Conservation (phyloP, 768 basidiomycete genomes). For the Hemileccinum rubropunctum region DNA sequence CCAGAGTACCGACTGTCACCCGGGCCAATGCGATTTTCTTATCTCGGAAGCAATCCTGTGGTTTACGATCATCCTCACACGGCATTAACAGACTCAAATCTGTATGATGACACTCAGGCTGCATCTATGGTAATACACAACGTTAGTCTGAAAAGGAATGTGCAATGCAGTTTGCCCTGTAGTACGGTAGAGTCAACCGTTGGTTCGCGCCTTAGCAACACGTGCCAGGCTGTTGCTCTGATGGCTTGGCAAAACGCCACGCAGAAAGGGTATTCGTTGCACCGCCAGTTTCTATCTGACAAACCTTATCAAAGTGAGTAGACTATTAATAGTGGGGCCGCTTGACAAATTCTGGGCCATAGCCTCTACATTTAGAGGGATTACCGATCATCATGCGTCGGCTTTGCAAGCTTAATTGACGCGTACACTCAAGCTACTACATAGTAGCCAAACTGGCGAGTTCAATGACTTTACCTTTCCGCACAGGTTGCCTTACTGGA, state of each 20-base stretch:
- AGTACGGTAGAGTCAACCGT: too few relatives aligned
- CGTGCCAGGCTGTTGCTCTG: background rate
- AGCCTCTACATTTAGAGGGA: background rate
- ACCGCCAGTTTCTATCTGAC: background rate
- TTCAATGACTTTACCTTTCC: too few relatives aligned
- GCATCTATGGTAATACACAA: too few relatives aligned
- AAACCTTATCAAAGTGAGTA: background rate
- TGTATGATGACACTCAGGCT: too few relatives aligned
- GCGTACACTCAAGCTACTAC: background rate
- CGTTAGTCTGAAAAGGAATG: too few relatives aligned
- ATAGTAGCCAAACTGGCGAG: too few relatives aligned
- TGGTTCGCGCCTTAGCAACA: background rate
- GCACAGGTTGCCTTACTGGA: background rate
- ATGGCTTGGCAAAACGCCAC: background rate
- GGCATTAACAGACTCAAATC: too few relatives aligned
- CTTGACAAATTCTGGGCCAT: background rate
- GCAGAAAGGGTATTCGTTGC: background rate
- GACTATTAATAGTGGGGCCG: too few relatives aligned
- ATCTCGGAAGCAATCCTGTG: too few relatives aligned
- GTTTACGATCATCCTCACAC: too few relatives aligned
- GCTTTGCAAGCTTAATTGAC: background rate
- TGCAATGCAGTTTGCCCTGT: background rate
- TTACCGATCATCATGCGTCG: constrained; percentile 2
- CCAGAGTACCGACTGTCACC: too few relatives aligned
- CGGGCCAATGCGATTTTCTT: too few relatives aligned